phyloP scores from a whole-genome alignment of 495 filamentous ascomycete genomes.

The Glonium stellatum region DNA sequence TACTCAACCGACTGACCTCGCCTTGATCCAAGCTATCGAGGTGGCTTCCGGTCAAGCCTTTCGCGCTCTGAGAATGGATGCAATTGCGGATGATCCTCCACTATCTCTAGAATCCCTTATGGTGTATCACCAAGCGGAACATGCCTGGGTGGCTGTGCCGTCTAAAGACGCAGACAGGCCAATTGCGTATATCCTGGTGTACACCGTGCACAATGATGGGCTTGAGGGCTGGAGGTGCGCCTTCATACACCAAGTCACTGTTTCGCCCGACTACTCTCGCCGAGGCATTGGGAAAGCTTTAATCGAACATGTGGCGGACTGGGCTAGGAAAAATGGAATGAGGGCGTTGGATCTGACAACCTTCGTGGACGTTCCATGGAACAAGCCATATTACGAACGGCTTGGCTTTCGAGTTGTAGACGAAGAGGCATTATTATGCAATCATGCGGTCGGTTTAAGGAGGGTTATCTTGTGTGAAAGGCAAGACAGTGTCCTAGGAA shows the following conservation, averaged over 20 bases:
- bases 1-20: background rate
- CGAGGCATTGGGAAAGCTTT: slow-evolving; percentile 2
- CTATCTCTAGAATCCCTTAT: background rate
- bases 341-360: slow-evolving; percentile 1
- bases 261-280: background rate
- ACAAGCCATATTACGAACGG: slow-evolving; percentile 1
- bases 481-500: background rate
- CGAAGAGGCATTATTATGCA: background rate
- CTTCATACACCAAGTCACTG: slow-evolving; percentile 1
- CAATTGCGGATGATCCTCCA: background rate
- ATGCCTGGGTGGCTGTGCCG: background rate
- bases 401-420: background rate
- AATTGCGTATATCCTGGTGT: background rate
- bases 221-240: background rate
- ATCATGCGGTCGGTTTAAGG: background rate
- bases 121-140: slow-evolving; percentile 1
- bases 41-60: background rate
- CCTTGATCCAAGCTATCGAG: background rate
- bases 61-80: background rate
- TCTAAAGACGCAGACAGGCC: background rate
- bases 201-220: background rate
- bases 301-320: background rate
- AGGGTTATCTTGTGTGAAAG: background rate
- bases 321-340: background rate
- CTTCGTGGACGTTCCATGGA: background rate